Base-by-base conservation (phyloP, 371 early-diverging fungal genomes). In the Saksenaea oblongispora region DNA sequence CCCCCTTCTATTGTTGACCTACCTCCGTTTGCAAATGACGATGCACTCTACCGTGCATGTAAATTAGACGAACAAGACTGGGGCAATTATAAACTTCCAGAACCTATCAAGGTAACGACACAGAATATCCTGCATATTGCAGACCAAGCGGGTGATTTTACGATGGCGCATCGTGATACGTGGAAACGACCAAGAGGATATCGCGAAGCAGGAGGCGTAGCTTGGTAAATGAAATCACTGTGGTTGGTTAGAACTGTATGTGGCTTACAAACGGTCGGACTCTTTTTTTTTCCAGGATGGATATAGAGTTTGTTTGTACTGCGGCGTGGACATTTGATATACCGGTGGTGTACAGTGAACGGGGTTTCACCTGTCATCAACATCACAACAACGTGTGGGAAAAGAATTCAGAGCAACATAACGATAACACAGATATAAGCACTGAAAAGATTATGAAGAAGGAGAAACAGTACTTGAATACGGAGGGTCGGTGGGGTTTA, bases 121-220 rank as follows among this genome's bases (percentile, higher is more conserved):
- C 68, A 74, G 1, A 73, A 74, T 22, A 67, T 72, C 13, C 61
- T 75, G 42, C 51, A 53, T 17, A 59, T 72, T 18, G 73, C 64
- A 1, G 80, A 80, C 36, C 80, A 80, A 58, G 77, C 80, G 10
- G 77, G 80, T 17, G 80, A 80, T 60, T 80, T 73, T 41, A 80
- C 80, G 9, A 60, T 80, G 66, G 80, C 80, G 5, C 80, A 80
- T 44, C 64, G 77, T 47, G 77, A 76, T 61, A 80, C 80, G 9
- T 80, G 80, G 80, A 74, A 71, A 26, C 37, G 58, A 1, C 65
- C 63, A 17, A 59, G 67, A 44, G 80, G 77, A 11, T 80, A 80
- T 41, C 65, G 80, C 36, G 80, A 80, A 62, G 54, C 71, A 1
- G 80, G 77, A 14, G 80, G 77, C 35, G 72, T 76, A n/a, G 77